Evolutionary conservation across 2,329 filamentous ascomycete species (phyloP).

Genomic region (Arthrobotrys pseudoclavata): DNA sequence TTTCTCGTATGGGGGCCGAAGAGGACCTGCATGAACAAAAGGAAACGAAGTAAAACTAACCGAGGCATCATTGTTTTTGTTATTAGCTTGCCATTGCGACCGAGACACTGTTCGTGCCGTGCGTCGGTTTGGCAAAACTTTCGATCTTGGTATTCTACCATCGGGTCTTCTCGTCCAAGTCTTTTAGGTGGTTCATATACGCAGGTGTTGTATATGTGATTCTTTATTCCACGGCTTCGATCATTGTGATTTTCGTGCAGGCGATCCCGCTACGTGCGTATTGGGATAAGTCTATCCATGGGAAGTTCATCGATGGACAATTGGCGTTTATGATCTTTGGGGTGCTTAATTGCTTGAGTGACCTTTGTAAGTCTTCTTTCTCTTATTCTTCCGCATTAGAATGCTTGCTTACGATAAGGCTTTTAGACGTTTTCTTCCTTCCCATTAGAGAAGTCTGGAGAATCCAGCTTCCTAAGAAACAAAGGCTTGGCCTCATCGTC

Average conservation of each 20-base stretch:
- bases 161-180: conserved; percentile 64
- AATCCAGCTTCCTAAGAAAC: conserved; percentile 56
- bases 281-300: conserved; percentile 53
- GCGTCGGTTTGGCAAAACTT: conserved; percentile 66
- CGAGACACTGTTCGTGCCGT: conserved; percentile 67
- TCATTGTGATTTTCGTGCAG: conserved; percentile 38
- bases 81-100: conserved; percentile 66
- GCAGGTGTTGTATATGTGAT: conserved; percentile 43
- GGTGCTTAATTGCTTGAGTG: conserved; percentile 47
- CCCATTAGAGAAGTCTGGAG: conserved; percentile 56
- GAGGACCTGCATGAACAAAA: not conserved
- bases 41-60: conserved; percentile 26
- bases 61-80: conserved; percentile 13
- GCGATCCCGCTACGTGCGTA: conserved; percentile 50
- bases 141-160: conserved; percentile 68
- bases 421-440: conserved; percentile 51
- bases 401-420: not conserved
- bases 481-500: conserved; percentile 54
- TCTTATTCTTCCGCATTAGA: not conserved
- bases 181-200: conserved; percentile 53
- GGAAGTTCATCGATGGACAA: conserved; percentile 52
- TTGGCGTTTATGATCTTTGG: conserved; percentile 39
- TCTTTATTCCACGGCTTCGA: conserved; percentile 29
- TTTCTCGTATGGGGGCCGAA: not conserved
- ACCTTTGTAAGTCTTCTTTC: conserved; percentile 35